Base-by-base conservation (phyloP, 805 yeast genomes). In the Wickerhamomyces queroliae region DNA sequence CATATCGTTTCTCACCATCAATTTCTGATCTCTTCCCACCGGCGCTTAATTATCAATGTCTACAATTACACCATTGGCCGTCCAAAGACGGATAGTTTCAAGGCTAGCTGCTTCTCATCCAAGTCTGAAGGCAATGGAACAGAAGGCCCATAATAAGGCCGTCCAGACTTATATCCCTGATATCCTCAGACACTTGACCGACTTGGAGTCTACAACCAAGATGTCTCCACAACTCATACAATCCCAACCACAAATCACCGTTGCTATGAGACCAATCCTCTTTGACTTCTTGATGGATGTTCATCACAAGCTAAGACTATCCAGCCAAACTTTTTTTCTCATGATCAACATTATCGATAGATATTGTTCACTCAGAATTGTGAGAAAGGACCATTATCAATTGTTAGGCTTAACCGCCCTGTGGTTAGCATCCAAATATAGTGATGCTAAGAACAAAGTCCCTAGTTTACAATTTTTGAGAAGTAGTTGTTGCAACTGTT, bases 381-480 rank as follows among this genome's bases (percentile, higher is more conserved):
- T 88, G 7, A 77, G 83, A 58, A 76, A 83, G 47, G 85, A 83
- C 44, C 95, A 88, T 56, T 81, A 83, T 55, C 97, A 89, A 62
- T 69, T 90, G 38, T 77, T 90, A 21, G 95, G 95, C 22, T 77
- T 95, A 48, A 81, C 95, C 2, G 80, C 95, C 22, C 63, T 90
- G 38, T 91, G 97, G 97, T 76, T 91, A 16, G 89, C 95, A 3
- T 74, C 95, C 27, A 90, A 90, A 58, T 71, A 76, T 42, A 72
- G 75, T 49, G 90, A 88, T 46, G 74, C 77, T 44, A 76, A 89
- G 61, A 73, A 74, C 48, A 77, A 77, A 53, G 74, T 79, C 29
- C 81, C 83, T 8, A 63, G 72, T 17, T 59, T 78, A 40, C 66
- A 67, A 37, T 73, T 71, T 46, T 61, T 79, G 37, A 65, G 74